phyloP scores from a whole-genome alignment of 164 flowering plant genomes.

The Liquidambar formosana region DNA sequence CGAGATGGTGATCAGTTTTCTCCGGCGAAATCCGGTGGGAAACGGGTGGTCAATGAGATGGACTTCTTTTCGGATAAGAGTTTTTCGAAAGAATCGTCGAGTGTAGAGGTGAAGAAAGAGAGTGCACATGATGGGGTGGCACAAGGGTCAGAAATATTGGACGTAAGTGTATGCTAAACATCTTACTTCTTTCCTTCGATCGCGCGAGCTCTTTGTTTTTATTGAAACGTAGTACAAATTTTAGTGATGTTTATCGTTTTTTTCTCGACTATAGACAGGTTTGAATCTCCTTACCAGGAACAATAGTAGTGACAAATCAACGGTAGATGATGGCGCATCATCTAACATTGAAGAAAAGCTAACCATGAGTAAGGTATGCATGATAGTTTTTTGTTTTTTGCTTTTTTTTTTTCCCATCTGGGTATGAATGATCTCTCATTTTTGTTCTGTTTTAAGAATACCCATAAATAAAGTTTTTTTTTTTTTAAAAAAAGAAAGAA shows the following conservation, averaged over 20 bases:
- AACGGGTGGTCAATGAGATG: conserved; percentile 25
- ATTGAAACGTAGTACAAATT: not conserved
- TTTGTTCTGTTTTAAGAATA: not conserved
- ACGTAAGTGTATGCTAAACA: conserved; percentile 4
- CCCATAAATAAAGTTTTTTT: too few species aligned
- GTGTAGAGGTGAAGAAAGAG: conserved; percentile 1
- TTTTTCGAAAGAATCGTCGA: too few species aligned
- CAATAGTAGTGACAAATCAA: conserved; percentile 11
- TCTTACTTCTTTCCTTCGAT: too few species aligned
- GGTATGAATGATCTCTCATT: not conserved
- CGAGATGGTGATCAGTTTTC: too few species aligned
- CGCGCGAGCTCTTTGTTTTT: too few species aligned
- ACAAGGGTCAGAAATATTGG: not conserved
- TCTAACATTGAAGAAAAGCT: conserved; percentile 4
- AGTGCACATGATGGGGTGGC: not conserved
- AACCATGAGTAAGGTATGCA: not conserved
- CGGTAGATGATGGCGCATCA: conserved; percentile 7
- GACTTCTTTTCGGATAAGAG: conserved; percentile 24
- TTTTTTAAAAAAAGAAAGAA: too few species aligned
- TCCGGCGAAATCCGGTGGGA: not conserved
- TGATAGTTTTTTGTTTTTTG: not conserved
- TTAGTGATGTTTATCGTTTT: not conserved
- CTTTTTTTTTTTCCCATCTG: not conserved
- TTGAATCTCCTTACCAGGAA: conserved; percentile 24
- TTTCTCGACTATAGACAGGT: conserved; percentile 20